These are phyloP conservation scores for Eurotiales sp. DNA, from an alignment of 2,329 filamentous ascomycete genomes.

Conservation along the genomic window DNA sequence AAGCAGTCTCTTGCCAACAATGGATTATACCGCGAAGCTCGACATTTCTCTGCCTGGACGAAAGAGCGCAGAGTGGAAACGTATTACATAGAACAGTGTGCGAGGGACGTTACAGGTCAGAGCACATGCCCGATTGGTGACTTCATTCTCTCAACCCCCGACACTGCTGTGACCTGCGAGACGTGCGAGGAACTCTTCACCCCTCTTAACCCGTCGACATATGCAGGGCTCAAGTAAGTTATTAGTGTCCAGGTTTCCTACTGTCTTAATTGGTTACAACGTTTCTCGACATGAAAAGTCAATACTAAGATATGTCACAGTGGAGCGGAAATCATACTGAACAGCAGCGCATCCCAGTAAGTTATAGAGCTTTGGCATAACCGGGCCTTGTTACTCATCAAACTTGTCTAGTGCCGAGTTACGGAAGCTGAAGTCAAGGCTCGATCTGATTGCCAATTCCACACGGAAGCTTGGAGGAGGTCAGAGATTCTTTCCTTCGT, in stretches of 20 bases:
- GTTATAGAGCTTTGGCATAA: not conserved
- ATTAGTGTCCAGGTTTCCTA: no score
- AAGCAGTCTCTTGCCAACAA: slow-evolving; percentile 68
- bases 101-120: slow-evolving; percentile 45
- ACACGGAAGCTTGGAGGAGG: slow-evolving; percentile 45
- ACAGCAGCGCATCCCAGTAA: slow-evolving; percentile 46
- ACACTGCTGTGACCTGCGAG: slow-evolving; percentile 53
- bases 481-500: not conserved
- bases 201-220: slow-evolving; percentile 31
- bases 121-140: slow-evolving; percentile 54
- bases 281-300: not conserved
- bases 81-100: slow-evolving; percentile 58
- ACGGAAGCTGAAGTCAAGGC: slow-evolving; percentile 60
- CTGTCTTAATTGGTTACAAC: not conserved
- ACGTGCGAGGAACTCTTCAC: slow-evolving; percentile 58
- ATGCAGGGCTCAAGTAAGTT: slow-evolving; percentile 14
- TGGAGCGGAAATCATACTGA: slow-evolving; percentile 67
- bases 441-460: slow-evolving; percentile 62
- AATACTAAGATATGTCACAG: slow-evolving; percentile 56
- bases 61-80: slow-evolving; percentile 53
- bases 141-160: slow-evolving; percentile 56
- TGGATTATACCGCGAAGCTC: slow-evolving; percentile 52
- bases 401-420: slow-evolving; percentile 43
- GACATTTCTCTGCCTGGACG: slow-evolving; percentile 59
- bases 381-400: not conserved